Evolutionary conservation across 2,329 filamentous ascomycete species (phyloP).

Genomic region (Botrytis cinerea): DNA sequence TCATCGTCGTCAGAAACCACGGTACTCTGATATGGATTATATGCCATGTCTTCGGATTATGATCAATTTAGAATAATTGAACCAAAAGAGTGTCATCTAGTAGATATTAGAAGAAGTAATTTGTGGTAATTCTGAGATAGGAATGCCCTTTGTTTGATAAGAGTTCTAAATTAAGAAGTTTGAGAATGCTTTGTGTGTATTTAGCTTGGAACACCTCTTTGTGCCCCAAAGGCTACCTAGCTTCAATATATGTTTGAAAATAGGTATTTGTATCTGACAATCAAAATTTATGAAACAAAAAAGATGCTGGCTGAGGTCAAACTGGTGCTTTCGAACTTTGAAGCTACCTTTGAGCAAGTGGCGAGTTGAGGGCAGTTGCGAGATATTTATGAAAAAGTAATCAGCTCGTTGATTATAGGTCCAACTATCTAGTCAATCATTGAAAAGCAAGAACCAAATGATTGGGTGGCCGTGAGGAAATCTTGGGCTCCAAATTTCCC

Average conservation of each 20-base stretch:
- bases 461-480: background rate
- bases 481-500: background rate
- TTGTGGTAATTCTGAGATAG: background rate
- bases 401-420: background rate
- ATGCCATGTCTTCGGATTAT: background rate
- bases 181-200: conserved; percentile 6
- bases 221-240: background rate
- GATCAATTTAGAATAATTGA: background rate
- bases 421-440: background rate
- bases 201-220: background rate
- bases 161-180: conserved; percentile 9
- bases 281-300: background rate
- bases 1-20: background rate
- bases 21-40: background rate
- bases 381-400: background rate
- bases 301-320: background rate
- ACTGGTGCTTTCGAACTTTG: too few relatives aligned
- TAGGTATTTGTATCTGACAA: background rate
- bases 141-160: background rate
- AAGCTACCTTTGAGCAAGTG: background rate
- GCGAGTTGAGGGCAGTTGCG: background rate
- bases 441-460: background rate
- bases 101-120: background rate
- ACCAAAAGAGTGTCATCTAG: background rate
- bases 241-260: background rate